Evolutionary conservation across 1,284 basidiomycete species (phyloP), one percentile per base, ranked within the genome.

Genomic region (Tilletia setariae): DNA sequence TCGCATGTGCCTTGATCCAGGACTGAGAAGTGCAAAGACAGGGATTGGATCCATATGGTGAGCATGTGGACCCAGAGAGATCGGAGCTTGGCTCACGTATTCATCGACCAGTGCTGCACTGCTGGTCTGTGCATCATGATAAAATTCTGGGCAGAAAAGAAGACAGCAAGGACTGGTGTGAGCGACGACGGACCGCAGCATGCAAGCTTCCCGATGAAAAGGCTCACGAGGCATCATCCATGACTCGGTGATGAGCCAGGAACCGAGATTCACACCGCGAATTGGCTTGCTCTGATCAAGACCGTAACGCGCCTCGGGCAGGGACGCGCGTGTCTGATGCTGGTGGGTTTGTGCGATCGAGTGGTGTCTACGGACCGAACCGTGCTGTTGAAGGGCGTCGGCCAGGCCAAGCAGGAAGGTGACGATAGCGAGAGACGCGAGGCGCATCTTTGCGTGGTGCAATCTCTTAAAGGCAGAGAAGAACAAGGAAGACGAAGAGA

Each of bases 201-300:
- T 11, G 8, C 47, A 1, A 8, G n/a, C 19, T 19, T 49, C n/a
- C 47, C n/a, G n/a, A n/a, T n/a, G n/a, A n/a, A n/a, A n/a, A n/a
- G n/a, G n/a, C 51, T 53, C 51, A 40, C 56, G 19, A n/a, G 67
- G 67, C 21, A 25, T 44, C 59, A 56, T 49, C 46, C 69, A 64
- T 3, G 61, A 28, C 40, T 69, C 25, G 62, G 11, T n/a, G 49
- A 44, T 21, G 70, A 76, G 40, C 66, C 69, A 70, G 30, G 43
- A 51, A 13, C 69, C 69, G 32, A 70, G n/a, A 40, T 70, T 70
- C 16, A 70, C 69, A 21, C 69, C 69, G 16, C 70, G 67, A 0
- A 70, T 65, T 21, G 63, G 59, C 46, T 64, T 64, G 42, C 35
- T 28, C 1, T 23, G 11, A 47, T 68, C 15, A 16, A 61, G 19